Conservation (phyloP, 2,329 filamentous ascomycete species). For the Neonectria ditissima region DNA sequence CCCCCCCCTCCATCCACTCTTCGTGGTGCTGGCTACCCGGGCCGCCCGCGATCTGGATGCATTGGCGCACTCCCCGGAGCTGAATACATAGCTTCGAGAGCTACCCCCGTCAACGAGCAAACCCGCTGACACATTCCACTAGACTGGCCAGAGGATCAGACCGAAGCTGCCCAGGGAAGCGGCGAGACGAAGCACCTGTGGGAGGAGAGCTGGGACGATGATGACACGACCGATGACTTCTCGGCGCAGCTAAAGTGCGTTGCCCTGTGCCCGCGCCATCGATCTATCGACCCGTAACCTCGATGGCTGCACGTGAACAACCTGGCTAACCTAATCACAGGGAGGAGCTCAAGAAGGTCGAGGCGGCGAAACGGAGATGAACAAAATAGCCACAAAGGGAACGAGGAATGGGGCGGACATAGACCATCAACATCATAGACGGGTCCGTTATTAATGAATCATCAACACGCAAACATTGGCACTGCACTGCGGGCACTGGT, state of each 20-base stretch:
- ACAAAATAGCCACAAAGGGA: constrained; percentile 36
- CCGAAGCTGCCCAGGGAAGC: constrained; percentile 78
- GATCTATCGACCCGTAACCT: background rate
- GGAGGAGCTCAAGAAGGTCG: constrained; percentile 95
- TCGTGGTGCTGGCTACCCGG: background rate
- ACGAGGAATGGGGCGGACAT: constrained; percentile 36
- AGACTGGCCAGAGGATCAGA: constrained; percentile 96
- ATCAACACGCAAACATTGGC: constrained; percentile 25
- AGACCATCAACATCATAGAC: constrained; percentile 36
- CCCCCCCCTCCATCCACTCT: fast-evolving
- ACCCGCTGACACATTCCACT: constrained; percentile 16
- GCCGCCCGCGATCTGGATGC: background rate
- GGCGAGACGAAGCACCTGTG: constrained; percentile 84
- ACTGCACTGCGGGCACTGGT: background rate
- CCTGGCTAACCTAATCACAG: constrained; percentile 55
- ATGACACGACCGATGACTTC: constrained; percentile 97
- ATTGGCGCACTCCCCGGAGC: background rate
- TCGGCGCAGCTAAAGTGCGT: constrained; percentile 91
- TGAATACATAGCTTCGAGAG: constrained; percentile 8
- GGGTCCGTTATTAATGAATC: constrained; percentile 36
- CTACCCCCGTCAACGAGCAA: background rate
- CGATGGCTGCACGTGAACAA: background rate
- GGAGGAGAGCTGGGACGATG: constrained; percentile 99
- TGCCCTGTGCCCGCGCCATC: constrained; percentile 10
- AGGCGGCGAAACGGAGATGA: constrained; percentile 75